Evolutionary conservation across 805 yeast genomes (phyloP), one percentile per base, ranked within the genome.

Genomic region (Candida qinlingensis): DNA sequence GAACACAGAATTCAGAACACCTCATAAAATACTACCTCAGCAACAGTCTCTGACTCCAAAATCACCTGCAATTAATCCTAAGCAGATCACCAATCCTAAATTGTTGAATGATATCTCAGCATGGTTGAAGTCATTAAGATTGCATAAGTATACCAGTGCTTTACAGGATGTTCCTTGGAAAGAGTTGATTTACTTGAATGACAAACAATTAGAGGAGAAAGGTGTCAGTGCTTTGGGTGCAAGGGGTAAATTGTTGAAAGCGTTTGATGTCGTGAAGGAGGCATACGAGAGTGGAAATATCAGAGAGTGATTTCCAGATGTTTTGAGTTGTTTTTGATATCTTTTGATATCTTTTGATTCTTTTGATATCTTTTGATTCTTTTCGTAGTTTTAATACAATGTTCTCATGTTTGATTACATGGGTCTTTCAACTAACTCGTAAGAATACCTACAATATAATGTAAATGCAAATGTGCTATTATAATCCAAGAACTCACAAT

Each of bases 161-260:
- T 74, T 94, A 54, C 80, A 84, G 58, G 82, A 80, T 52, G 73
- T 84, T 54, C 73, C 77, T 28, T 94, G 99, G 98, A 72, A 76
- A 53, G 87, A 85, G 41, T 74, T 94, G 71, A 77, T 94, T 50
- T 79, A 79, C 54, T 71, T 87, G 54, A 73, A 73, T 51, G 96
- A 92, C 63, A 76, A 69, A 5, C 78, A 81, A 49, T 73, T 94
- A 59, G 89, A 84, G 55, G 75, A 74, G 4, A 74, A 81, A 49
- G 99, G 99, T 6, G 97, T 94, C 38, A 79, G 82, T 55, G 97
- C 99, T 0, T 74, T 94, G 55, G 99, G 99, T 6, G 99, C 99
- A 0, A 75, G 99, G 54, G 79, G 97, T 49, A 94, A 94, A 69
- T 76, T 94, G 65, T 70, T 94, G 59, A 94, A 94, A 70, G 95